These are phyloP conservation scores for Mucor racemosus DNA, from an alignment of 371 early-diverging fungal species.

Conservation along the genomic window DNA sequence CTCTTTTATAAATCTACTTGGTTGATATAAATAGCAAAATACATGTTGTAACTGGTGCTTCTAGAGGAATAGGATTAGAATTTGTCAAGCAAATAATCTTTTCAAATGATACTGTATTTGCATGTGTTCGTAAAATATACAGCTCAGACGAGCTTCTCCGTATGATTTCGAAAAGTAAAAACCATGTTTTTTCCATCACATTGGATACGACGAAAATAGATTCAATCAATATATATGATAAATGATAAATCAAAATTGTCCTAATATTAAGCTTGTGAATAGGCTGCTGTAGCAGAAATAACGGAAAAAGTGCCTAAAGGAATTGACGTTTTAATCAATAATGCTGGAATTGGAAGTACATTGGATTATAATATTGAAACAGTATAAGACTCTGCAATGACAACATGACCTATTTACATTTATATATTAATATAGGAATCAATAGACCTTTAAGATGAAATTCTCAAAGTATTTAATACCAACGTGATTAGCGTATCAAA, in stretches of 20 bases:
- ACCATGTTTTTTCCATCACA: slow-evolving; percentile 29
- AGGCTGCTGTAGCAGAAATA: slow-evolving; percentile 29
- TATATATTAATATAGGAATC: neutral
- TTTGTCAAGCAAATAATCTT: slow-evolving; percentile 41
- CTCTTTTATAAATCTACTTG: neutral
- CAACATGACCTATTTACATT: too few species aligned
- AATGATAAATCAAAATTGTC: too few species aligned
- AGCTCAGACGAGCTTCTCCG: slow-evolving; percentile 20
- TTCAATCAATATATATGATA: slow-evolving; percentile 32
- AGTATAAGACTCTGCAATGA: neutral
- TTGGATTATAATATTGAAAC: neutral
- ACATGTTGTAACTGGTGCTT: slow-evolving; percentile 25
- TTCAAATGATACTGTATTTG: slow-evolving; percentile 37
- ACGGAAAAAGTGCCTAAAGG: slow-evolving; percentile 25
- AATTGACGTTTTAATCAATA: slow-evolving; percentile 40
- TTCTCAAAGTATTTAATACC: slow-evolving; percentile 15
- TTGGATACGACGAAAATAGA: slow-evolving; percentile 30
- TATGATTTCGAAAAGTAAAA: slow-evolving; percentile 26
- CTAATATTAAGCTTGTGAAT: neutral
- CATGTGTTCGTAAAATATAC: slow-evolving; percentile 40
- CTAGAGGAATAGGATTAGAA: slow-evolving; percentile 49
- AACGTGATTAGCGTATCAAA: slow-evolving; percentile 20
- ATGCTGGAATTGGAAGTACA: slow-evolving; percentile 34
- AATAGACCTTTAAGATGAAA: neutral
- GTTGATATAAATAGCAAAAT: neutral